These are phyloP conservation scores for Lagenidium giganteum DNA, from an alignment of 352 stramenopile genomes.

Conservation along the genomic window DNA sequence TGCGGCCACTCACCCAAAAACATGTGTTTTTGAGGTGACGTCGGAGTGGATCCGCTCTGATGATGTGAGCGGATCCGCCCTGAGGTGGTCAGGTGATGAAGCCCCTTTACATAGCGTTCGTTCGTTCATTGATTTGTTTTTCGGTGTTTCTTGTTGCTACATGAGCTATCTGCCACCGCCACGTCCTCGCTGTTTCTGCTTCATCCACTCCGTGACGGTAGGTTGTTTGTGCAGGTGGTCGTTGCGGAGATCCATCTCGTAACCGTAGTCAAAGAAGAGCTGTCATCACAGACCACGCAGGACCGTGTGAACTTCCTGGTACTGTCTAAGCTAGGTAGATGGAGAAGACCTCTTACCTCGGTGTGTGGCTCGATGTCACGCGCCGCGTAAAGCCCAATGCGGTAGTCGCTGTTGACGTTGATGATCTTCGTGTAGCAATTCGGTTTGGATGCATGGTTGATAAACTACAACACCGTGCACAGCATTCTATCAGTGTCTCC, in stretches of 20 bases:
- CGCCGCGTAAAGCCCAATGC: conserved; percentile 91
- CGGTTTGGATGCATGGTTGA: conserved; percentile 82
- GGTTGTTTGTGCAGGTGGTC: conserved; percentile 52
- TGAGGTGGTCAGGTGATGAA: too few species aligned
- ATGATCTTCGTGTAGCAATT: conserved; percentile 90
- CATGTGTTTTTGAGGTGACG: too few species aligned
- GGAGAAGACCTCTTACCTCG: conserved; percentile 41
- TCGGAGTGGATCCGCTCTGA: too few species aligned
- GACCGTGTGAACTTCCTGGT: not conserved
- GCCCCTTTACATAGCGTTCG: too few species aligned
- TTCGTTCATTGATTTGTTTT: too few species aligned
- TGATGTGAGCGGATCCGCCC: too few species aligned
- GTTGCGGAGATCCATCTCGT: conserved; percentile 67
- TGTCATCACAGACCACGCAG: conserved; percentile 17
- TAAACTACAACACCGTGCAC: conserved; percentile 48
- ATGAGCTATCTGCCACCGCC: too few species aligned
- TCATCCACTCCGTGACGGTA: conserved; percentile 68
- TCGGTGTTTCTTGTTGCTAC: too few species aligned
- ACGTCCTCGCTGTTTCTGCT: too few species aligned
- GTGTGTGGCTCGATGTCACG: conserved; percentile 85
- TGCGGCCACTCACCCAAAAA: too few species aligned
- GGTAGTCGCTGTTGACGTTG: conserved; percentile 89
- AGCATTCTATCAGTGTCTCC: not conserved
- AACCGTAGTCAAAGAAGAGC: conserved; percentile 86
- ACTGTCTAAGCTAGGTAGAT: too few species aligned